Base-by-base conservation (phyloP, 306 rosid species). In the Dryas drummondii region DNA sequence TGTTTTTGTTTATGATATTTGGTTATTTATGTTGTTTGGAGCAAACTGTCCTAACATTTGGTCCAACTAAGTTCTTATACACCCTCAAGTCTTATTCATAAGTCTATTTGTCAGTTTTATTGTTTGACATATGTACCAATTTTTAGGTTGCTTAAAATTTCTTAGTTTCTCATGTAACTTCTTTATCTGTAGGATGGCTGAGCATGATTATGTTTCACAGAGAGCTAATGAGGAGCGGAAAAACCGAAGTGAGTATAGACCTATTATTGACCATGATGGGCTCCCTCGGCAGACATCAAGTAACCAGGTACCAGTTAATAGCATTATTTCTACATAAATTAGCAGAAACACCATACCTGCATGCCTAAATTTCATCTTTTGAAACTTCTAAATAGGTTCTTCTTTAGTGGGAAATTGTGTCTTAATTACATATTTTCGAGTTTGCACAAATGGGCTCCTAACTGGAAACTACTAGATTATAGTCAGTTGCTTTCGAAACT, bases 191-290 rank as follows among this genome's bases (percentile, higher is more conserved):
- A 94, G 97, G 88, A 58, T 70, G 69, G 82, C 87, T 53, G 93
- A 91, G 86, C 87, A 86, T 85, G 77, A 82, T 66, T 79, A 81
- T 87, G 52, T 90, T 76, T 75, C 86, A 17, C 88, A 76, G 76
- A 90, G 83, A 80, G 97, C 97, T 59, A 74, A 75, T 42, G 91
- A 90, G 80, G 96, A 91, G 80, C 82, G 98, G 72, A 76, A 70
- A 26, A 84, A 71, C 56, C 91, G 90, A 11, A 70, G 72, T 59
- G 76, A 85, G 74, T 91, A 91, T 85, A 88, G 84, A 74, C 91
- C 97, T 64, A 68, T 94, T 76, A 82, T 94, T 85, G 98, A 91
- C 65, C 90, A 90, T 76, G 98, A 94, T 75, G 89, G 96, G 50
- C 79, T 94, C 69, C 93, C 84, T 71, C 85, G 80, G 65, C 91